Evolutionary conservation across 192 early-diverging fungal species (phyloP).

Genomic region (Coemansia reversa): DNA sequence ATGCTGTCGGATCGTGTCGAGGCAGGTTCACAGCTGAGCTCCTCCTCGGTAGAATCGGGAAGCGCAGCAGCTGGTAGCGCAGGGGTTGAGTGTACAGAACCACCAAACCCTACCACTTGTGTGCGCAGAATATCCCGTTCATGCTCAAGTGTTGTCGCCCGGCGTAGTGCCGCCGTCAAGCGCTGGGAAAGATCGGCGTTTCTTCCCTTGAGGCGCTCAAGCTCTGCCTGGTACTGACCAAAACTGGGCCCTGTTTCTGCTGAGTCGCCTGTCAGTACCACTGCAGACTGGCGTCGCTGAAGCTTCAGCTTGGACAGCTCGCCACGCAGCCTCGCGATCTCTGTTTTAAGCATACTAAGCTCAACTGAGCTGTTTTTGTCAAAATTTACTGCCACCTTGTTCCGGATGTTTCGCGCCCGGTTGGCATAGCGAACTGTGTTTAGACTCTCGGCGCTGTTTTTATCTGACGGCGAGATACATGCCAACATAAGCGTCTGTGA

Average conservation of each 20-base stretch:
- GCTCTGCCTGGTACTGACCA: conserved; percentile 7
- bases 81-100: conserved; percentile 28
- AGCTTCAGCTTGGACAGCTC: conserved; percentile 53
- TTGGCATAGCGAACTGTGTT: conserved; percentile 97
- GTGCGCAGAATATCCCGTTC: conserved; percentile 36
- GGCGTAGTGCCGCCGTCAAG: conserved; percentile 28
- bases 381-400: conserved; percentile 76
- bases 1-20: conserved; percentile 15
- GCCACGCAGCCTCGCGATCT: conserved; percentile 48
- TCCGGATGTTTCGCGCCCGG: conserved; percentile 95
- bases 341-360: conserved; percentile 52
- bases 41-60: conserved; percentile 8
- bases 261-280: neutral
- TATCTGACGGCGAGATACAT: conserved; percentile 86
- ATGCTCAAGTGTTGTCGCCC: conserved; percentile 22
- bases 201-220: conserved; percentile 13
- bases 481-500: conserved; percentile 95
- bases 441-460: conserved; percentile 86
- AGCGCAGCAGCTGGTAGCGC: conserved; percentile 10
- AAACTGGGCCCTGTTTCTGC: neutral
- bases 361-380: conserved; percentile 55
- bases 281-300: conserved; percentile 32
- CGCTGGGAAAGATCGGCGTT: conserved; percentile 27
- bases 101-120: conserved; percentile 23
- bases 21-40: neutral